A percentile compares a stretch with the other conserved stretches of the same genome.
These are phyloP conservation scores for Rhododendron kiyosumense DNA, from an alignment of 148 eudicot genomes.

Conservation along the genomic window DNA sequence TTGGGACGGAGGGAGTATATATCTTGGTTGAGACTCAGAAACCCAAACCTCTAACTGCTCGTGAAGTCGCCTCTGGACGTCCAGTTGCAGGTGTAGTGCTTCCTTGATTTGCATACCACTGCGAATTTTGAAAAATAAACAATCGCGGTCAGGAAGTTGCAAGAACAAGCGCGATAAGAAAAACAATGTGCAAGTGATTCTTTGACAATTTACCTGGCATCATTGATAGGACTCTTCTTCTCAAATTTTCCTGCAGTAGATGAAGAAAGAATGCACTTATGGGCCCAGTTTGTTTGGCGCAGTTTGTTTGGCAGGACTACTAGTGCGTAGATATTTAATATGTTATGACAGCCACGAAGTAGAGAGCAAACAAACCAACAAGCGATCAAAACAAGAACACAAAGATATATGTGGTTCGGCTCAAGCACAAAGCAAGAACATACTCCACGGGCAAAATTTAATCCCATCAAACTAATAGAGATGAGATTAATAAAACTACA, in stretches of 20 bases:
- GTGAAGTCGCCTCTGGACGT: slow-evolving; percentile 75
- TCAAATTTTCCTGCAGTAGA: slow-evolving; percentile 47
- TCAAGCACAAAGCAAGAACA: too few relatives aligned
- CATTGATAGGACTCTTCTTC: slow-evolving; percentile 28
- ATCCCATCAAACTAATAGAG: not conserved
- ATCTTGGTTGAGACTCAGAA: not conserved
- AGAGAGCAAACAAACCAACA: too few relatives aligned
- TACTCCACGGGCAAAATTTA: not conserved
- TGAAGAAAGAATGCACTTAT: not conserved
- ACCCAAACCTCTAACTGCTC: slow-evolving; percentile 66
- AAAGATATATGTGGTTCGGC: too few relatives aligned
- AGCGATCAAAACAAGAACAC: too few relatives aligned
- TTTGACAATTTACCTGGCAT: slow-evolving; percentile 38
- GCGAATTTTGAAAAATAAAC: not conserved
- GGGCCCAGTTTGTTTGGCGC: not conserved
- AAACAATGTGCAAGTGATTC: not conserved
- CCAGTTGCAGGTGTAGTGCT: slow-evolving; percentile 69
- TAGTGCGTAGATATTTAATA: not conserved
- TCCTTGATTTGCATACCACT: slow-evolving; percentile 62
- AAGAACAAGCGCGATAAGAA: not conserved
- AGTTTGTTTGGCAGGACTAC: not conserved
- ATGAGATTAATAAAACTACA: not conserved
- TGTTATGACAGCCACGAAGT: not conserved
- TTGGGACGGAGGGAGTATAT: not conserved
- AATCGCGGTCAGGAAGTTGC: not conserved